Evolutionary conservation across 208 protist species (phyloP).

Genomic region (Naegleria fowleri): DNA sequence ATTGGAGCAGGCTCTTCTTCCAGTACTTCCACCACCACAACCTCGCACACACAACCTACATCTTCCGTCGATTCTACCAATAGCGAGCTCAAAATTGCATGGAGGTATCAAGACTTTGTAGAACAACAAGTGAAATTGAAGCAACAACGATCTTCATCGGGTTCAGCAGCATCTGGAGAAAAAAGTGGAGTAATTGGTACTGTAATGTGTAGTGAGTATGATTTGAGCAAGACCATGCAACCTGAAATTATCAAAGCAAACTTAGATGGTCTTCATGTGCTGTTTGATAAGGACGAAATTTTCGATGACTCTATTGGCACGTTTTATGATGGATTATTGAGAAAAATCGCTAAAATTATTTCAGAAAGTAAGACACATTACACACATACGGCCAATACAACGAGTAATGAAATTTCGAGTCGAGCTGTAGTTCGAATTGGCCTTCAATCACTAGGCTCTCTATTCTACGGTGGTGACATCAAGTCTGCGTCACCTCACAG

Average conservation of each 20-base stretch:
- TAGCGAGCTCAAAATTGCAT: constrained; percentile 11
- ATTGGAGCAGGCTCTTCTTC: neutral
- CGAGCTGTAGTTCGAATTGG: neutral
- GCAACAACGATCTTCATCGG: neutral
- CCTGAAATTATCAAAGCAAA: neutral
- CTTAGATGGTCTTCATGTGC: neutral
- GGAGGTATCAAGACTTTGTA: constrained; percentile 21
- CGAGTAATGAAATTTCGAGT: neutral
- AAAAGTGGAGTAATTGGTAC: neutral
- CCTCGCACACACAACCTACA: neutral
- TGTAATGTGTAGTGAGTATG: constrained; percentile 14
- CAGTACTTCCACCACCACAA: neutral
- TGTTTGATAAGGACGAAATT: neutral
- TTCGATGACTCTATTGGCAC: neutral
- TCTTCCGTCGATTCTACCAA: neutral
- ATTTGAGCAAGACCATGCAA: constrained; percentile 16
- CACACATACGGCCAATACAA: neutral
- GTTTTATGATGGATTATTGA: neutral
- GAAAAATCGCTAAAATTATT: neutral
- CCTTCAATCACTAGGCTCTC: neutral
- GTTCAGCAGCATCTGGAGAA: neutral
- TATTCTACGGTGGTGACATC: neutral
- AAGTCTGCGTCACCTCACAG: neutral
- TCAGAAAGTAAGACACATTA: neutral
- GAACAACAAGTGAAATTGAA: neutral